A percentile compares a stretch with the other conserved stretches of the same genome.
Conservation (phyloP, 2,329 filamentous ascomycete genomes). For the Ustulina deusta region DNA sequence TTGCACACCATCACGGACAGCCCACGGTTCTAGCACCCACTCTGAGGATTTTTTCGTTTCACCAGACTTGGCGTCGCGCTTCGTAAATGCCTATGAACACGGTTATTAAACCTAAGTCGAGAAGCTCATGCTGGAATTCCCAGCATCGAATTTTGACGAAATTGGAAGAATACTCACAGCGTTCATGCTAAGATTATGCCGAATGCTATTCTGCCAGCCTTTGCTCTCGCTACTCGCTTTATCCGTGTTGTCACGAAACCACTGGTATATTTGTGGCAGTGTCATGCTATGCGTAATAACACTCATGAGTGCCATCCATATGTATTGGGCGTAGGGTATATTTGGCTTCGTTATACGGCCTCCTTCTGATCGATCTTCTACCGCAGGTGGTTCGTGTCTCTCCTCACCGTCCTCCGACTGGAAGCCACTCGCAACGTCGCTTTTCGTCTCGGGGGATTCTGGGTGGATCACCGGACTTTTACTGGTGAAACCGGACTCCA, state of each 20-base stretch:
- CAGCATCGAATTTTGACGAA: background rate
- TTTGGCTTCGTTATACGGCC: background rate
- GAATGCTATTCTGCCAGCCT: conserved; percentile 96
- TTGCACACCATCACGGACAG: conserved; percentile 77
- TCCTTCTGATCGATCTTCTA: conserved; percentile 43
- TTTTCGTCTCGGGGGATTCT: background rate
- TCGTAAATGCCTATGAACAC: conserved; percentile 54
- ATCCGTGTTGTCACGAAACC: conserved; percentile 85
- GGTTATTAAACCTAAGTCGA: background rate
- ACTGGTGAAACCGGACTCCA: too few species aligned
- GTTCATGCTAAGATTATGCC: conserved; percentile 97
- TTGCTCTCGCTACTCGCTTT: conserved; percentile 74
- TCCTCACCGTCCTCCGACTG: conserved; percentile 28
- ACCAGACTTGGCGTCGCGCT: conserved; percentile 57
- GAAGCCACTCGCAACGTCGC: conserved; percentile 6
- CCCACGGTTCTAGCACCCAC: conserved; percentile 82
- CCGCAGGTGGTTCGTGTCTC: background rate
- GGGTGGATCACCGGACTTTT: too few species aligned
- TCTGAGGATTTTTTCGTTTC: conserved; percentile 75
- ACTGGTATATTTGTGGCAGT: conserved; percentile 88
- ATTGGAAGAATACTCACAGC: conserved; percentile 67
- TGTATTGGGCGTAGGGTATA: conserved; percentile 81
- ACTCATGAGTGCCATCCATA: conserved; percentile 80
- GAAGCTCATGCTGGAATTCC: background rate
- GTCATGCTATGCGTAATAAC: conserved; percentile 76